These are phyloP conservation scores for Penicillium pulvis DNA, from an alignment of 495 filamentous ascomycete species.

Conservation along the genomic window DNA sequence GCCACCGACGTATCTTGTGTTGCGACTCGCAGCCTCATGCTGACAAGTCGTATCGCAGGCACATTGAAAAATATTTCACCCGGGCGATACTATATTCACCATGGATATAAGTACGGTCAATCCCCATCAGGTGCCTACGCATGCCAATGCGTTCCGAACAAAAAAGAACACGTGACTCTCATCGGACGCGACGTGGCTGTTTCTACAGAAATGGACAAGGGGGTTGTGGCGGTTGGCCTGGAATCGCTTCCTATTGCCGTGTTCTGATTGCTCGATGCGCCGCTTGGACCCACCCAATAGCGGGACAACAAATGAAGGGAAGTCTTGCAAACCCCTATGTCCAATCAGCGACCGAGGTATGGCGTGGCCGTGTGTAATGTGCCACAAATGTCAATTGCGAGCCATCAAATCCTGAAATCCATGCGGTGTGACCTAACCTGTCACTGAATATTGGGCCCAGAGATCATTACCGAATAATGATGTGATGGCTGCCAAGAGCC, in stretches of 20 bases:
- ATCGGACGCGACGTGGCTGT: not conserved
- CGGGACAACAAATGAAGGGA: not conserved
- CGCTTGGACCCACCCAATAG: not conserved
- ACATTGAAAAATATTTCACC: not conserved
- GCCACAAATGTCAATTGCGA: not conserved
- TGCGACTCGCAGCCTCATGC: not conserved
- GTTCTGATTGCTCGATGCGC: not conserved
- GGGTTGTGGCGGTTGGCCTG: not conserved
- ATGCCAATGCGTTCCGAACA: too few relatives aligned
- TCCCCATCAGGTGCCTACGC: not conserved
- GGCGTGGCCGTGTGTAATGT: not conserved
- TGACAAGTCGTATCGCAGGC: not conserved
- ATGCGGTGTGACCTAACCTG: conserved; percentile 5
- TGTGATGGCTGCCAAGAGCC: conserved; percentile 1
- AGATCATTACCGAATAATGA: not conserved
- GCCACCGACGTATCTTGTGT: conserved; percentile 3
- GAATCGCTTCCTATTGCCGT: not conserved
- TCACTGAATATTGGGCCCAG: not conserved
- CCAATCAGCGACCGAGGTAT: not conserved
- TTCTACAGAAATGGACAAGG: not conserved
- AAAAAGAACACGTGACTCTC: not conserved
- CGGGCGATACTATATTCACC: not conserved
- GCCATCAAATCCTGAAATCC: not conserved
- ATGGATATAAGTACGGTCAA: not conserved
- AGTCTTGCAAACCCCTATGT: not conserved